Percentiles rank a stretch among this genome's conserved stretches.
Evolutionary conservation across 2,329 filamentous ascomycete species (phyloP).

Genomic region (Emergomyces africanus): DNA sequence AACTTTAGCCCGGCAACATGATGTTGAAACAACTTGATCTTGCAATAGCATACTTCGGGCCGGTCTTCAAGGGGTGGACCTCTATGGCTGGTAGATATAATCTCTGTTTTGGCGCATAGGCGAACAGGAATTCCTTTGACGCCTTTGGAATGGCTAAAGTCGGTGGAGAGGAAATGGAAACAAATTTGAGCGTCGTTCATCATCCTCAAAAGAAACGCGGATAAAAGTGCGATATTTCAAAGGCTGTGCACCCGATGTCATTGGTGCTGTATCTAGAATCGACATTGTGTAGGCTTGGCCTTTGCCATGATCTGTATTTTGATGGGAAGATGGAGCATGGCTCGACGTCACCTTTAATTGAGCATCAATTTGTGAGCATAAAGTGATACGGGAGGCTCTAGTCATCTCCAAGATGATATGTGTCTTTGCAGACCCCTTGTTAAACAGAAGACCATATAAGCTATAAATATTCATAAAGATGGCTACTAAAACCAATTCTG

Average conservation of each 20-base stretch:
- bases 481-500: too few species aligned
- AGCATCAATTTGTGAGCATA: too few species aligned
- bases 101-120: conserved; percentile 79
- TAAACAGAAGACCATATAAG: too few species aligned
- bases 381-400: too few species aligned
- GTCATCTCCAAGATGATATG: too few species aligned
- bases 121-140: conserved; percentile 95
- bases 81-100: conserved; percentile 18
- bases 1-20: conserved; percentile 92
- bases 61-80: conserved; percentile 4
- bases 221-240: conserved; percentile 79
- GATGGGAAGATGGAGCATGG: too few species aligned
- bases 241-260: conserved; percentile 45
- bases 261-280: conserved; percentile 62
- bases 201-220: conserved; percentile 93
- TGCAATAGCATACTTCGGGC: conserved; percentile 65
- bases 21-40: conserved; percentile 92
- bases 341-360: too few species aligned
- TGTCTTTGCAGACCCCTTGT: too few species aligned
- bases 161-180: conserved; percentile 97
- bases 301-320: conserved; percentile 97
- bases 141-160: conserved; percentile 97
- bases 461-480: too few species aligned
- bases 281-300: conserved; percentile 86
- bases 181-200: conserved; percentile 83